phyloP scores from a whole-genome alignment of 2,329 filamentous ascomycete species.

The Xylaria sp. region DNA sequence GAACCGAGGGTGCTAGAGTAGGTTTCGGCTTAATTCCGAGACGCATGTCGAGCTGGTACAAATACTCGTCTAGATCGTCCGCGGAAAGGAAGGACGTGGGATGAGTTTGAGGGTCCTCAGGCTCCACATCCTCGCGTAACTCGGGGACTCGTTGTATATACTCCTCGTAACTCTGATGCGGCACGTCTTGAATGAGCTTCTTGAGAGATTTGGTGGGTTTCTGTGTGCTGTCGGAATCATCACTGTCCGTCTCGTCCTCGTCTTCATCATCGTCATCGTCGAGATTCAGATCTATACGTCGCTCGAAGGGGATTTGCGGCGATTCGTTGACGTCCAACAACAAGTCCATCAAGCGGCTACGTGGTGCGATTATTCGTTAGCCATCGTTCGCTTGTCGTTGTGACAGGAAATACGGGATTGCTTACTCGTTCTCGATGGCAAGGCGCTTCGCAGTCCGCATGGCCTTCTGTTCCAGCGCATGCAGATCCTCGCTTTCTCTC shows the following conservation, averaged over 20 bases:
- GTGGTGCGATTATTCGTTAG: constrained; percentile 39
- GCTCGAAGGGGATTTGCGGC: constrained; percentile 77
- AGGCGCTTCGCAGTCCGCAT: constrained; percentile 84
- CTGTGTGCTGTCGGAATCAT: constrained; percentile 54
- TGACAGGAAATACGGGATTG: constrained; percentile 41
- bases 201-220: constrained; percentile 61
- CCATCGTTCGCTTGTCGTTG: constrained; percentile 21
- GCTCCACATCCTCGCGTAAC: constrained; percentile 61
- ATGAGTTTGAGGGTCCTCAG: constrained; percentile 63
- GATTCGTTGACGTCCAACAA: constrained; percentile 90
- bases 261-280: constrained; percentile 55
- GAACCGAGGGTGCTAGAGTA: constrained; percentile 63
- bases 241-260: constrained; percentile 54
- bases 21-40: constrained; percentile 59
- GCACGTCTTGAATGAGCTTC: constrained; percentile 63
- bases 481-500: constrained; percentile 83
- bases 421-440: constrained; percentile 92
- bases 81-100: constrained; percentile 75
- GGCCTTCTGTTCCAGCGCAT: constrained; percentile 83
- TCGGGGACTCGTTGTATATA: constrained; percentile 73
- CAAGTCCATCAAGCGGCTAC: constrained; percentile 86
- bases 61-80: constrained; percentile 79
- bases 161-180: constrained; percentile 62
- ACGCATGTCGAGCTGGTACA: constrained; percentile 70
- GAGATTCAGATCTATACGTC: constrained; percentile 77